Evolutionary conservation across 495 filamentous ascomycete genomes (phyloP).

Genomic region (Acidiella bohemica): DNA sequence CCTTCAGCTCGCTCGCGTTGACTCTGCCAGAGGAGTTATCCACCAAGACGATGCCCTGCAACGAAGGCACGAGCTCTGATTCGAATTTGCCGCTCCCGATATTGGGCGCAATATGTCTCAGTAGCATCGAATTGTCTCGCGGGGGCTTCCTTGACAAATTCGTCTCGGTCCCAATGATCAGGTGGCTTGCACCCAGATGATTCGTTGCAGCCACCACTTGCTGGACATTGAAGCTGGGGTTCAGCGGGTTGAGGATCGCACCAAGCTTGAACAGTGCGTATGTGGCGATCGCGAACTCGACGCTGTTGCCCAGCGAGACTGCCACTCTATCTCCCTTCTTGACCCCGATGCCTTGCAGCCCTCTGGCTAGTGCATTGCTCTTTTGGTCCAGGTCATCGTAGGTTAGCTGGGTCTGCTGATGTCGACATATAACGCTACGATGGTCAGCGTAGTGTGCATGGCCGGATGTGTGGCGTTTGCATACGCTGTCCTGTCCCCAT

Average conservation of each 20-base stretch:
- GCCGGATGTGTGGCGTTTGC: slow-evolving; percentile 25
- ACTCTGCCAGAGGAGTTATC: slow-evolving; percentile 63
- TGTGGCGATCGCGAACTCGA: slow-evolving; percentile 68
- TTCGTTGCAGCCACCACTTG: slow-evolving; percentile 68
- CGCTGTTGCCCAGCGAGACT: slow-evolving; percentile 70
- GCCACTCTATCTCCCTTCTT: slow-evolving; percentile 75
- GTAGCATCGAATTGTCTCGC: slow-evolving; percentile 58
- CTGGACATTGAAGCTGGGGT: slow-evolving; percentile 71
- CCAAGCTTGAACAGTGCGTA: slow-evolving; percentile 91
- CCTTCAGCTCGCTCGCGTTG: slow-evolving; percentile 33
- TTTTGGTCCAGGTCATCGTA: slow-evolving; percentile 61
- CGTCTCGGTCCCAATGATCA: slow-evolving; percentile 74
- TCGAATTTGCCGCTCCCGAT: slow-evolving; percentile 40
- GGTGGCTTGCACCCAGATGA: slow-evolving; percentile 60
- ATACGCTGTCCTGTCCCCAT: slow-evolving; percentile 67
- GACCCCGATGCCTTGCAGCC: slow-evolving; percentile 60
- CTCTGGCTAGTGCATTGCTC: slow-evolving; percentile 66
- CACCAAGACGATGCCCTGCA: slow-evolving; percentile 59
- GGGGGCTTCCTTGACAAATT: slow-evolving; percentile 72
- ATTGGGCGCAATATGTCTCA: slow-evolving; percentile 51
- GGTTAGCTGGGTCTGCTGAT: slow-evolving; percentile 50
- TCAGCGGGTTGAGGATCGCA: slow-evolving; percentile 81
- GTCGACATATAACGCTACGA: slow-evolving; percentile 48
- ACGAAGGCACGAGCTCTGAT: slow-evolving; percentile 52
- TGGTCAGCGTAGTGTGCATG: neutral